A percentile compares a stretch with the other conserved stretches of the same genome.
phyloP scores from a whole-genome alignment of 768 basidiomycete genomes.

The Daedaleopsis sinensis region DNA sequence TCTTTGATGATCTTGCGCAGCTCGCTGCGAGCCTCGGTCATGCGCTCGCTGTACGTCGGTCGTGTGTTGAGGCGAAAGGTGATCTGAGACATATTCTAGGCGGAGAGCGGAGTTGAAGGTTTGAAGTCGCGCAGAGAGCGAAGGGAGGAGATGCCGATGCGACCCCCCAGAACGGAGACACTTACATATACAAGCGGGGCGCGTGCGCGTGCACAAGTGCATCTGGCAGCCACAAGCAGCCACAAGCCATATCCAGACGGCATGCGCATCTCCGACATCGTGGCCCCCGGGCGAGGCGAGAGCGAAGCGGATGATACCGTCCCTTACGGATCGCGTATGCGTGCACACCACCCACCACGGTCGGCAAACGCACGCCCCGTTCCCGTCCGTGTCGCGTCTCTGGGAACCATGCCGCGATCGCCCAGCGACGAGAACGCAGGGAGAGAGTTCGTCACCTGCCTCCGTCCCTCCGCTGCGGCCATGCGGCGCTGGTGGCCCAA shows the following conservation, averaged over 20 bases:
- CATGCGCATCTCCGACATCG: conserved; percentile 3
- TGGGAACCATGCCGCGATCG: conserved; percentile 1
- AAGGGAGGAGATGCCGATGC: conserved; percentile 15
- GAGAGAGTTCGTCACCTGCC: conserved; percentile 12
- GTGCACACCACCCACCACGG: conserved; percentile 17
- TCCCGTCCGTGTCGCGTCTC: conserved; percentile 9
- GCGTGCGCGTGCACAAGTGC: conserved; percentile 4
- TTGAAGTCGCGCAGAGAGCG: conserved; percentile 10
- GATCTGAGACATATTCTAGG: conserved; percentile 14
- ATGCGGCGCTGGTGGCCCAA: not conserved
- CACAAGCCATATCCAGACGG: not conserved
- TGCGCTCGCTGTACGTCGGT: conserved; percentile 33
- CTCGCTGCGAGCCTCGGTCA: conserved; percentile 32
- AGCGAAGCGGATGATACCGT: conserved; percentile 17
- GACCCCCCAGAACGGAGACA: conserved; percentile 3
- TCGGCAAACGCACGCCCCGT: conserved; percentile 15
- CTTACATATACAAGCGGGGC: conserved; percentile 11
- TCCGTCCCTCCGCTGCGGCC: conserved; percentile 5
- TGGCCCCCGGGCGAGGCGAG: conserved; percentile 19
- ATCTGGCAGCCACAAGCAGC: too few species aligned
- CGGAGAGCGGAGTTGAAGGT: conserved; percentile 19
- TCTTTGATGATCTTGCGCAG: conserved; percentile 32
- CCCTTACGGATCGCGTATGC: conserved; percentile 7
- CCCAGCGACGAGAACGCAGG: conserved; percentile 3
- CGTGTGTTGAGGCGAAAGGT: conserved; percentile 29